Evolutionary conservation across 257 asterid genomes (phyloP), one percentile per base, ranked within the genome.

Genomic region (Nemophila menziesii): DNA sequence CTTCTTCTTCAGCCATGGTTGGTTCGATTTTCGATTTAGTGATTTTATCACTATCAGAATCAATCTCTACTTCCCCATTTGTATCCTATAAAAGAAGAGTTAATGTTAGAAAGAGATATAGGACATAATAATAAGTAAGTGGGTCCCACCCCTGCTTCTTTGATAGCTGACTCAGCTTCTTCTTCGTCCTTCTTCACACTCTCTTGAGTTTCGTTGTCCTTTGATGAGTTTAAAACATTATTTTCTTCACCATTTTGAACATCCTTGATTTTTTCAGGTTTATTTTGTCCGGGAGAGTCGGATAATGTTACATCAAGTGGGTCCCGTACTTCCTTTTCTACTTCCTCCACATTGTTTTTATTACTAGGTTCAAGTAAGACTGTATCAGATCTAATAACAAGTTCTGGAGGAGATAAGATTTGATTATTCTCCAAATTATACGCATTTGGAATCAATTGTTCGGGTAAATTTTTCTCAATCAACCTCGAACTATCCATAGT

Each of bases 1-100:
- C 98, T 67, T 84, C 98, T 48, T 72, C 85, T 71, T 90, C 98
- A 0, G 98, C 98, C 71, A 74, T 73, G 44, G 96, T 90, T 38
- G 63, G 73, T 77, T 90, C 98, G 66, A 90, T 90, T 70, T 70
- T 80, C 63, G 83, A 58, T 34, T 55, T 68, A 33, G 65, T 63
- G 41, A 69, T 55, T 65, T 73, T 72, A 37, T 81, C 94, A 55
- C 47, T 72, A 49, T 84, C 96, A 46, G 72, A 79, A 59, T 81
- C 98, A 14, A 70, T 55, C 59, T 74, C 94, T 69, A 71, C 21
- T 5, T 74, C 94, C 42, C 69, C 71, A 50, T 72, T 70, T 34
- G 46, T 73, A 38, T 78, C 94, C 98, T 81, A 63, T 43, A 44
- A 55, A 51, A 53, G 37, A 45, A 45, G 33, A 3, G 38, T 58